Base-by-base conservation (phyloP, 108 stramenopile genomes). In the Aurantiochytrium sp. region DNA sequence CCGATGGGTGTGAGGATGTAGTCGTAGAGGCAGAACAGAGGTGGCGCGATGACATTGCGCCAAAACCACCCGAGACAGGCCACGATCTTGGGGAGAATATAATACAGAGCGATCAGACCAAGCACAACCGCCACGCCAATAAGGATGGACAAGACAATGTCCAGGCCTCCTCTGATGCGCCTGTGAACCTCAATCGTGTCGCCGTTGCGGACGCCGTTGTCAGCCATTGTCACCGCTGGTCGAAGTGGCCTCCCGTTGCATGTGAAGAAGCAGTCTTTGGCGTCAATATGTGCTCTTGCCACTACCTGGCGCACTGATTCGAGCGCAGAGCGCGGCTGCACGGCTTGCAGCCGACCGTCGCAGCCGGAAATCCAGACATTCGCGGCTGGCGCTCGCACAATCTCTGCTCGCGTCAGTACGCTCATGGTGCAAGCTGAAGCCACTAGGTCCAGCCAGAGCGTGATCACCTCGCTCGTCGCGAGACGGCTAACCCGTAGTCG, bases 1-100 rank as follows among this genome's bases (percentile, higher is more conserved):
- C 73, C 73, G 12, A 81, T 41, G 39, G 73, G 73, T 48, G 73
- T 48, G 24, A 81, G 24, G 2, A 48, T 48, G 24, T 81, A 81
- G 45, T 81, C 73, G 32, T 81, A 81, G 30, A 81, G n/a, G 45
- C 39, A 81, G 24, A 81, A 48, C 21, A 81, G 39, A n/a, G 73
- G 73, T 81, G 73, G 73, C 21, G 73, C 73, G n/a, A 81, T 6
- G 8, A 81, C 39, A 42, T 48, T 41, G n/a, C 73, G 39, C 73
- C 73, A 81, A n/a, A 48, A 48, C 73, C 73, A 81, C 24, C 73
- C 42, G 10, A 81, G 30, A 30, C 73, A 81, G 45, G 73, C 21
- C 24, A 48, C 39, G n/a, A 81, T 48, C 45, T 81, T 81, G 24
- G 73, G 73, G 6, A 48, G 27, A 48, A 81, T 81, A 41, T 48